These are phyloP conservation scores for Colletotrichum cordylinicola DNA, from an alignment of 2,329 filamentous ascomycete species.

Conservation along the genomic window DNA sequence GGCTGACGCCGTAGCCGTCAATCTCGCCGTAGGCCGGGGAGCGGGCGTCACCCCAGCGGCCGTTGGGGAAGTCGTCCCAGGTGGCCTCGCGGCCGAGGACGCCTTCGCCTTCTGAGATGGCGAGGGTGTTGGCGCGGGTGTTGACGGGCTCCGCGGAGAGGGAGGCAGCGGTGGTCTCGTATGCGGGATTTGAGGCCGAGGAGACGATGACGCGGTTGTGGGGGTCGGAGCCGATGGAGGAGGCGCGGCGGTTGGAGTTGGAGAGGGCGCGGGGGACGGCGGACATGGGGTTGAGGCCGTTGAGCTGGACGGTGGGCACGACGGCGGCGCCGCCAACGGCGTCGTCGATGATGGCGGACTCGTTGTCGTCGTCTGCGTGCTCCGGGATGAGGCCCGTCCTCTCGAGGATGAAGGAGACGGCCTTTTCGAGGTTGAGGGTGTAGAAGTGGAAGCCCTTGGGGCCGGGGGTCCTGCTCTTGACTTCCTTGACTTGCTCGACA, in stretches of 20 bases:
- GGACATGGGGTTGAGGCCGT: slow-evolving; percentile 45
- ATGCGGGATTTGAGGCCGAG: slow-evolving; percentile 63
- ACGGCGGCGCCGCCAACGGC: slow-evolving; percentile 38
- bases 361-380: slow-evolving; percentile 56
- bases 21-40: slow-evolving; percentile 96
- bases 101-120: slow-evolving; percentile 93
- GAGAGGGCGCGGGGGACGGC: slow-evolving; percentile 38
- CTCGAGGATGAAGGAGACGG: slow-evolving; percentile 91
- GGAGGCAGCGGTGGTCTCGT: slow-evolving; percentile 79
- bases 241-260: slow-evolving; percentile 66
- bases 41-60: slow-evolving; percentile 90
- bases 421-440: slow-evolving; percentile 94
- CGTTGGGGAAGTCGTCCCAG: slow-evolving; percentile 98
- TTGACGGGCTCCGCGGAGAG: slow-evolving; percentile 73
- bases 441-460: slow-evolving; percentile 95
- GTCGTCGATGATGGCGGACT: slow-evolving; percentile 57
- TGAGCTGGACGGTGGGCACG: slow-evolving; percentile 55
- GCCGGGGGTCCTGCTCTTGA: slow-evolving; percentile 61
- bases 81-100: slow-evolving; percentile 91
- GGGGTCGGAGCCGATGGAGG: slow-evolving; percentile 82
- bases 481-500: slow-evolving; percentile 75
- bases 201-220: slow-evolving; percentile 88
- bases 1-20: slow-evolving; percentile 95
- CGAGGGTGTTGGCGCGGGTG: slow-evolving; percentile 81
- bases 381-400: slow-evolving; percentile 81